phyloP scores from a whole-genome alignment of 345 rosid genomes.

The Zanthoxylum bungeanum region DNA sequence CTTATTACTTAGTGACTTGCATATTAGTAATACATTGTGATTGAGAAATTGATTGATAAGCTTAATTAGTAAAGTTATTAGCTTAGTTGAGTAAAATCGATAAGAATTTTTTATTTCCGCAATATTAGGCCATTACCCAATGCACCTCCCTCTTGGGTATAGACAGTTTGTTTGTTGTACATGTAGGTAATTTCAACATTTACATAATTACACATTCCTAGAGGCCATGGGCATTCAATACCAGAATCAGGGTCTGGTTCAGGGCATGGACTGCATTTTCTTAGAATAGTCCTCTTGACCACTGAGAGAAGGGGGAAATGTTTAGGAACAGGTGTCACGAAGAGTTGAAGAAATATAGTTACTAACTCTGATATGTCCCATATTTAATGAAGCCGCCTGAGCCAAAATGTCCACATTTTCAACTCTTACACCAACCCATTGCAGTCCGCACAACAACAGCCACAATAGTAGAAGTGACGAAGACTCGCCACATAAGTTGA shows the following conservation, averaged over 20 bases:
- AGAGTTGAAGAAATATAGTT: slow-evolving; percentile 18
- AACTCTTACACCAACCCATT: slow-evolving; percentile 96
- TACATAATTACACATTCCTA: slow-evolving; percentile 94
- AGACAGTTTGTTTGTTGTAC: too few relatives aligned
- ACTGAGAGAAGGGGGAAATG: slow-evolving; percentile 30
- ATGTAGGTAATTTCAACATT: too few relatives aligned
- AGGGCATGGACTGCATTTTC: slow-evolving; percentile 93
- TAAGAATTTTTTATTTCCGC: too few relatives aligned
- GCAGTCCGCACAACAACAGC: slow-evolving; percentile 96
- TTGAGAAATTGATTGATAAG: too few relatives aligned
- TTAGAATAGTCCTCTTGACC: slow-evolving; percentile 96
- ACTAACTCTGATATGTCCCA: slow-evolving; percentile 93
- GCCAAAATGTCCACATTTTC: slow-evolving; percentile 97
- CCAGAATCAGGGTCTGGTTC: slow-evolving; percentile 67
- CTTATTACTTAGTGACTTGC: too few relatives aligned
- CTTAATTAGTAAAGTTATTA: too few relatives aligned
- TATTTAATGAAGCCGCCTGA: slow-evolving; percentile 89
- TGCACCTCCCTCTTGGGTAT: too few relatives aligned
- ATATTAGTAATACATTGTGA: too few relatives aligned
- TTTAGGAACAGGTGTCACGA: not conserved
- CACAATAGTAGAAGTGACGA: slow-evolving; percentile 93
- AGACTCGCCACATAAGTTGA: slow-evolving; percentile 99
- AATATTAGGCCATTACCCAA: too few relatives aligned
- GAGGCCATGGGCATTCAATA: slow-evolving; percentile 81
- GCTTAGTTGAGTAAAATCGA: too few relatives aligned